Evolutionary conservation across 495 filamentous ascomycete species (phyloP).

Genomic region (Glarea lozoyensis): DNA sequence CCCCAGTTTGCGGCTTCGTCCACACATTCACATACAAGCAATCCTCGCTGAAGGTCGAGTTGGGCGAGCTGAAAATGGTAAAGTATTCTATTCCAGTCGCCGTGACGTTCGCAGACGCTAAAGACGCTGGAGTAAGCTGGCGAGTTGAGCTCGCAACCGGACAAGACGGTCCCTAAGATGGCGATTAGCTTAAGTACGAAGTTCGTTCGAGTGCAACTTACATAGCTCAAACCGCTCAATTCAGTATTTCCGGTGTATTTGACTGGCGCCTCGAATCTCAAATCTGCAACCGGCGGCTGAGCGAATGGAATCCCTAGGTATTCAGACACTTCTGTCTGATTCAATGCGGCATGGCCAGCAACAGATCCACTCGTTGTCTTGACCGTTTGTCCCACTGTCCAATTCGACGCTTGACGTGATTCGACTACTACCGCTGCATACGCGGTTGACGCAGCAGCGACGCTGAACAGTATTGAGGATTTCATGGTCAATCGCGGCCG

Average conservation of each 20-base stretch:
- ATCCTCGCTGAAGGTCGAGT: constrained; percentile 34
- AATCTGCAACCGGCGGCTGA: constrained; percentile 32
- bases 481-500: too few relatives aligned
- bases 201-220: too few relatives aligned
- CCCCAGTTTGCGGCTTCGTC: constrained; percentile 26
- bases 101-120: constrained; percentile 5
- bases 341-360: constrained; percentile 32
- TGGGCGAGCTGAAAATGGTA: not conserved
- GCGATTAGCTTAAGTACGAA: not conserved
- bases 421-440: too few relatives aligned
- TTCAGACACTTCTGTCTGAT: constrained; percentile 31
- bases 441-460: too few relatives aligned
- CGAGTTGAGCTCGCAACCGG: not conserved
- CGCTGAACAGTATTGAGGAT: too few relatives aligned
- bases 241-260: constrained; percentile 10
- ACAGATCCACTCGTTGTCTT: constrained; percentile 31
- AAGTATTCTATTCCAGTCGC: constrained; percentile 5
- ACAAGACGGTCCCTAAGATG: constrained; percentile 3
- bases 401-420: too few relatives aligned
- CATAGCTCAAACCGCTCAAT: constrained; percentile 20
- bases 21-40: constrained; percentile 50
- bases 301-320: constrained; percentile 43
- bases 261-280: constrained; percentile 36
- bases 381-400: constrained; percentile 15
- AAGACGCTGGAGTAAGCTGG: not conserved